Base-by-base conservation (phyloP, 768 basidiomycete species). In the Termitomyces sp. region DNA sequence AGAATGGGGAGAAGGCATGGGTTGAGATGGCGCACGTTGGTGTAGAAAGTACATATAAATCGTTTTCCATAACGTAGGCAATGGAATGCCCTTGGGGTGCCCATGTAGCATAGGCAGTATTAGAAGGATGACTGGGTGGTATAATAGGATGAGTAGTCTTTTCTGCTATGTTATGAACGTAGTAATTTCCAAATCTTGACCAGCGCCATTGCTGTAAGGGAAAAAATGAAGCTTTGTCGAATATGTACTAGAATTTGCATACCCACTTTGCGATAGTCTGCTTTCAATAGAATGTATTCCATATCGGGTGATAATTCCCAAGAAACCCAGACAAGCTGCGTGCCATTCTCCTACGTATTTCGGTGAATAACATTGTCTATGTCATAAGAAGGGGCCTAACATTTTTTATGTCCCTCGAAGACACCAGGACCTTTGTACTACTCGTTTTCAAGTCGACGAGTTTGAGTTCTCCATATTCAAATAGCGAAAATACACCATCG, bases 221-320 rank as follows among this genome's bases (percentile, higher is more conserved):
- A 19, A 15, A 19, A 12, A 41, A 17, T 14, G 30, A 33, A 21
- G n/a, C 10, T 23, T 1, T 4, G 17, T 30, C 3, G 3, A 15
- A 17, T 31, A 21, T 2, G 9, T 11, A 23, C 11, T 17, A 30
- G 7, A 28, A 21, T 10, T n/a, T 14, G 9, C 19, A 5, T 11
- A 47, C 68, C 51, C 58, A 86, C 93, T 79, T 97, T 95, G 55
- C 72, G 70, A 63, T 83, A 71, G 66, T 91, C 77, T 0, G 91
- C 75, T 67, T 91, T 87, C 51, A 99, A 72, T 19, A 98, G 81
- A 50, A 98, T 78, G 71, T 91, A 89, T 65, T 89, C 82, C 88
- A 93, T 89, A 71, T 98, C 94, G 3, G 92, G 81, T 1, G 96
- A 98, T 14, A 96, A 78, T 63, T 85, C 81, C 94, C 94, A 98